Conservation (phyloP, 306 rosid genomes). For the Oemleria cerasiformis region DNA sequence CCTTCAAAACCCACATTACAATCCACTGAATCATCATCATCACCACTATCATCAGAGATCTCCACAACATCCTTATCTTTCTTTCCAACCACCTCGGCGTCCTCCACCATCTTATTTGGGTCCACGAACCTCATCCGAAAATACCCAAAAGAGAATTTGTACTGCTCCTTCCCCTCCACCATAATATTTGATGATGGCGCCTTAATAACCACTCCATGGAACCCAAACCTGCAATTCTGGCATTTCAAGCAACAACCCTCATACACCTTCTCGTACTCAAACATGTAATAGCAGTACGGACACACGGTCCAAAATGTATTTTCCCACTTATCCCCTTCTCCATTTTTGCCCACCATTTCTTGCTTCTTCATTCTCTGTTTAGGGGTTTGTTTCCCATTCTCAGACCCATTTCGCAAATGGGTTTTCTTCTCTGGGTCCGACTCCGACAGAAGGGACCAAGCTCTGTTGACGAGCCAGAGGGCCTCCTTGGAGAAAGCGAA, state of each 20-base stretch:
- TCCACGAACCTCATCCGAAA: conserved; percentile 30
- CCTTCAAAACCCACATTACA: not conserved
- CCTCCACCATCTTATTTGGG: not conserved
- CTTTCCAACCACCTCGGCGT: not conserved
- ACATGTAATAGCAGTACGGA: conserved; percentile 64
- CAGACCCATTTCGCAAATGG: conserved; percentile 23
- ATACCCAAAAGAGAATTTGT: conserved; percentile 36
- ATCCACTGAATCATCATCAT: not conserved
- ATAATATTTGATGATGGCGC: conserved; percentile 37
- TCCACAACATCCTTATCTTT: conserved; percentile 2
- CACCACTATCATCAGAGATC: conserved; percentile 21
- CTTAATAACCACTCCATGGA: conserved; percentile 57
- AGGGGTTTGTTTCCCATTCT: not conserved
- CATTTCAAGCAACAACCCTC: conserved; percentile 57
- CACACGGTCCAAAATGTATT: conserved; percentile 75
- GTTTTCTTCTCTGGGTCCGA: conserved; percentile 34
- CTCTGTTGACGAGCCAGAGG: conserved; percentile 35
- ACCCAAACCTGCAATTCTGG: conserved; percentile 45
- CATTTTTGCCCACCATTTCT: not conserved
- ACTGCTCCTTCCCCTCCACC: conserved; percentile 52
- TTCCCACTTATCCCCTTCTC: not conserved
- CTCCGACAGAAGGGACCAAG: conserved; percentile 52
- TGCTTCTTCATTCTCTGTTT: not conserved
- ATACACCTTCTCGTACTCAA: conserved; percentile 48
- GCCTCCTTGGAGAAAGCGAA: conserved; percentile 41